Base-by-base conservation (phyloP, 495 filamentous ascomycete species). In the Penicillium egyptiacum region DNA sequence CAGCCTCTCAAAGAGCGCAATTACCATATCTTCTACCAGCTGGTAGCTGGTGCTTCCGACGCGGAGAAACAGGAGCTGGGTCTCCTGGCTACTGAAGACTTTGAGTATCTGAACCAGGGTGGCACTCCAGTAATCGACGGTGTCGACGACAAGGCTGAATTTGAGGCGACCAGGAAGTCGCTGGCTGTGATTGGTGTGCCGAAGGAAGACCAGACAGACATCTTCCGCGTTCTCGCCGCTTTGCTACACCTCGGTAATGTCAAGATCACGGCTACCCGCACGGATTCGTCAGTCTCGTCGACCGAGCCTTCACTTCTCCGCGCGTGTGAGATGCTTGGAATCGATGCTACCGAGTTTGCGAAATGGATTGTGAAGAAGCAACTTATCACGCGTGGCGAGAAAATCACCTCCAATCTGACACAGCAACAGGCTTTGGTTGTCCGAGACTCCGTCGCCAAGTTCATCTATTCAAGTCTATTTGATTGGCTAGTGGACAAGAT, bases 281-380 rank as follows among this genome's bases (percentile, higher is more conserved):
- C 86, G 4, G 95, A 96, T 54, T 94, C 93, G 11, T 81, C 88
- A 8, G 79, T 99, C 26, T 79, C 87, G n/a, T 69, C 92, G 2
- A 82, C 84, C 0, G 95, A 99, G 64, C 87, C 92, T 12, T 83
- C 89, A 14, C 79, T 99, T 46, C 82, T 87, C 25, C 86, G 85
- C 57, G 94, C 95, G 45, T 91, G 91, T 69, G 77, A 84, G 31
- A 88, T 98, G 61, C 83, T 99, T 28, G 94, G 95, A 23, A 95
- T 99, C 54, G 84, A 96, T 69, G 79, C 83, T 22, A 77, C 80
- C 28, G 90, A 95, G 61, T 99, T 99, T 70, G 91, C 94, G 53
- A 97, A 92, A 75, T 99, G 94, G 94, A 98, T 95, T 43, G 90
- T 96, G 39, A 99, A 99, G 81, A 99, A 99, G 71, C 94, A 98